Evolutionary conservation across 2,329 filamentous ascomycete species (phyloP).

Genomic region (Penicillium sp.): DNA sequence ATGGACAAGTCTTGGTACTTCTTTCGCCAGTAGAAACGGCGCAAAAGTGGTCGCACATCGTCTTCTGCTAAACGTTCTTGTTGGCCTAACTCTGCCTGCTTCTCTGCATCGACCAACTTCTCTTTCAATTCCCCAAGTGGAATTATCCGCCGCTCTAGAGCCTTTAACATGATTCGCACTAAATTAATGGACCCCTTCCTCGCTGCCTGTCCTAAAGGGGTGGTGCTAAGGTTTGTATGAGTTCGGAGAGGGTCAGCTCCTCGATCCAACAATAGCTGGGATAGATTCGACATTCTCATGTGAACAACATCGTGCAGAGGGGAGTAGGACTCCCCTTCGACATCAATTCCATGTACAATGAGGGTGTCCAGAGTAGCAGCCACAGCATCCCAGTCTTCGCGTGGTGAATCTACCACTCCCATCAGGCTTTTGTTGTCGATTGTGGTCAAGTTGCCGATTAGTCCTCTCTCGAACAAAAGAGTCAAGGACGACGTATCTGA

Average conservation of each 20-base stretch:
- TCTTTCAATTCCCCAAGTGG: not conserved
- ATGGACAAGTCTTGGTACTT: not conserved
- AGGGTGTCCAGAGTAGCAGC: not conserved
- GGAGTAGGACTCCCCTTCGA: not conserved
- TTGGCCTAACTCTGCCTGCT: not conserved
- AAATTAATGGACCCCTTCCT: not conserved
- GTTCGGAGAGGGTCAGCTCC: not conserved
- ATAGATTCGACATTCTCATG: not conserved
- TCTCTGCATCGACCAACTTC: not conserved
- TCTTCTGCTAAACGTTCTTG: not conserved
- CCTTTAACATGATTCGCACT: not conserved
- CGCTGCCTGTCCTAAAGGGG: not conserved
- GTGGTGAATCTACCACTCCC: not conserved
- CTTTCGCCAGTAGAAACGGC: not conserved
- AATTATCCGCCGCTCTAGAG: not conserved
- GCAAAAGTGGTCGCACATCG: not conserved
- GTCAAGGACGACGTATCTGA: not conserved
- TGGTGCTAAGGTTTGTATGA: not conserved
- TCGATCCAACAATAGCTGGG: not conserved
- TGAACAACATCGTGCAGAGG: not conserved
- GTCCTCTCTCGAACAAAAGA: not conserved
- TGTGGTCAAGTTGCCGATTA: not conserved
- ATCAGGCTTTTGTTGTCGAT: not conserved
- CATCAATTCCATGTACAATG: not conserved
- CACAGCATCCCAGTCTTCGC: not conserved